These are phyloP conservation scores for Carex pumila DNA, from an alignment of 176 grass and related monocot genomes.

Conservation along the genomic window DNA sequence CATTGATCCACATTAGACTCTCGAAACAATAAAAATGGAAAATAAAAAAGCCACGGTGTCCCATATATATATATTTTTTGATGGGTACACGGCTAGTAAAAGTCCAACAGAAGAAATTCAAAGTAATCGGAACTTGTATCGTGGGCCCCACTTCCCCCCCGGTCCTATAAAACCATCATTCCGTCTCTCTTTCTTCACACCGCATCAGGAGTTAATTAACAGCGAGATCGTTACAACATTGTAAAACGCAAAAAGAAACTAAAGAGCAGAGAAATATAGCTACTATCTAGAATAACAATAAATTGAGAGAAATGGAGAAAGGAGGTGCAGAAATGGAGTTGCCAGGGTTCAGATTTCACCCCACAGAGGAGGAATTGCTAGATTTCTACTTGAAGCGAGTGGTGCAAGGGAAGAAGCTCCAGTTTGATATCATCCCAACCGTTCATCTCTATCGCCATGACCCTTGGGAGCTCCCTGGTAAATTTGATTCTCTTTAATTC, in stretches of 20 bases:
- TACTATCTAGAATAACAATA: background rate
- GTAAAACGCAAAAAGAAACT: slow-evolving; percentile 18
- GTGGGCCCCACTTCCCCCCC: background rate
- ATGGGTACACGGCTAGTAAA: background rate
- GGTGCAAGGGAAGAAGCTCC: slow-evolving; percentile 42
- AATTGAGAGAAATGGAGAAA: background rate
- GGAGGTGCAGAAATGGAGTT: slow-evolving; percentile 27
- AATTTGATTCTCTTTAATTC: background rate
- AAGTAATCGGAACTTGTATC: background rate
- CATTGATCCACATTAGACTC: background rate
- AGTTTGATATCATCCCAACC: slow-evolving; percentile 80
- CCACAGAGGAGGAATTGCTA: slow-evolving; percentile 80
- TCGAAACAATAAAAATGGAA: background rate
- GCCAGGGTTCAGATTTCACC: slow-evolving; percentile 75
- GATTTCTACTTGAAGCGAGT: slow-evolving; percentile 81
- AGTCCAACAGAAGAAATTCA: background rate
- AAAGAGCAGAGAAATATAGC: background rate
- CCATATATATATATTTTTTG: background rate
- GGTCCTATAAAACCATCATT: slow-evolving; percentile 2
- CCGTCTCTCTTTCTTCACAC: background rate
- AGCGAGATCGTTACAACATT: background rate
- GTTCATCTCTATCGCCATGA: slow-evolving; percentile 76
- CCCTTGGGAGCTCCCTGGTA: slow-evolving; percentile 70
- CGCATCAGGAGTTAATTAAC: background rate
- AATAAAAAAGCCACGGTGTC: background rate